Evolutionary conservation across 164 flowering plant genomes (phyloP), one percentile per base, ranked within the genome.

Genomic region (Akebia trifoliata): DNA sequence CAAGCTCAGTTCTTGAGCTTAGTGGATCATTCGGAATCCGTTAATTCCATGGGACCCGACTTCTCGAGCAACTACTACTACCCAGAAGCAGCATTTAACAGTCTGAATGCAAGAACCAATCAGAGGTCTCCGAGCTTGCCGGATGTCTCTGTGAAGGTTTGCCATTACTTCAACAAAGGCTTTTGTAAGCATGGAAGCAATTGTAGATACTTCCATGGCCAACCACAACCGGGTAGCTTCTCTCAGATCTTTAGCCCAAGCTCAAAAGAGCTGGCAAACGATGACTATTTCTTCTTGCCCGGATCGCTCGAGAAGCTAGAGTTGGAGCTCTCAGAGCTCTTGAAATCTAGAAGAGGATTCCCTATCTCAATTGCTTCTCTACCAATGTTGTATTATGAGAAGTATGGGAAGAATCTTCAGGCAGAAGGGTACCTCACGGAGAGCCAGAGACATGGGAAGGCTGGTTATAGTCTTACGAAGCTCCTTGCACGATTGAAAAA

Each of bases 351-450:
- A 68, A 70, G 86, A 60, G 95, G 94, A 0, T 22, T 45, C 59
- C 96, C 98, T 40, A 73, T 92, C 36, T 84, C 98, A 0, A 86
- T 92, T 63, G 95, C 98, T 7, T 80, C 96, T 5, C 57, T 92
- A 54, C 98, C 98, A 0, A 72, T 81, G 81, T 17, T 89, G 60
- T 92, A 86, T 62, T 79, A 71, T 54, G 98, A 86, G 55, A 83
- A 69, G 44, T 92, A 78, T 63, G 92, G 95, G 12, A 85, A 62
- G 65, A 69, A 48, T 38, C 82, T 92, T 32, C 93, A 86, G 60
- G 93, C 95, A 0, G 95, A 86, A 24, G 95, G 95, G 39, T 92
- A 89, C 60, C 78, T 85, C 2, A 89, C 96, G 7, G 98, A 89
- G 71, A 92, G 96, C 70, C 98, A 92, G 57, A 76, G 95, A 60